phyloP scores from a whole-genome alignment of 1,284 basidiomycete species.

The Moniliella sp. region DNA sequence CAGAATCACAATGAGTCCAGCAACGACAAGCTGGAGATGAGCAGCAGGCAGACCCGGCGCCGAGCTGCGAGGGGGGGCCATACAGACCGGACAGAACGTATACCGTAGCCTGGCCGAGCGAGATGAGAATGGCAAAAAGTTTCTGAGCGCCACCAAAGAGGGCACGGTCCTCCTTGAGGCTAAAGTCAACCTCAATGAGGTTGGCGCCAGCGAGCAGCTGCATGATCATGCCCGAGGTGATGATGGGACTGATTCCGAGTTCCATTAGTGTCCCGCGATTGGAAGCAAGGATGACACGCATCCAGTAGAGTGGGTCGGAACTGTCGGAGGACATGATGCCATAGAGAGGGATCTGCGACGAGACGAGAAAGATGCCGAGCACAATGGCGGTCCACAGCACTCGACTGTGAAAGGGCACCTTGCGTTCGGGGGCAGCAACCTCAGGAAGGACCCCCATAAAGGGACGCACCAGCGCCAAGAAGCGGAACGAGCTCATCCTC shows the following conservation, averaged over 20 bases:
- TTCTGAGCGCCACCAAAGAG: constrained; percentile 92
- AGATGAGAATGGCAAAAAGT: constrained; percentile 87
- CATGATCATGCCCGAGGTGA: constrained; percentile 95
- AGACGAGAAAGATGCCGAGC: constrained; percentile 31
- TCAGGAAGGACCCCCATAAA: constrained; percentile 33
- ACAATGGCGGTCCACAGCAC: constrained; percentile 33
- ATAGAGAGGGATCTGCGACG: constrained; percentile 32
- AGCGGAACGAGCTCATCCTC: constrained; percentile 12
- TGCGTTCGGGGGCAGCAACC: constrained; percentile 28
- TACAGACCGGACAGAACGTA: constrained; percentile 93
- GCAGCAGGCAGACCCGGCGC: constrained; percentile 82
- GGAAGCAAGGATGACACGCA: constrained; percentile 92
- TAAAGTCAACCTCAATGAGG: constrained; percentile 89
- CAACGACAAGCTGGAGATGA: constrained; percentile 84
- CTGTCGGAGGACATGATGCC: constrained; percentile 33
- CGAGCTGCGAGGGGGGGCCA: constrained; percentile 74
- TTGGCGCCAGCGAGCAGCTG: constrained; percentile 91
- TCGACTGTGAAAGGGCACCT: constrained; percentile 28
- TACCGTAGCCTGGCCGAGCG: constrained; percentile 86
- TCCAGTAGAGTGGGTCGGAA: constrained; percentile 86
- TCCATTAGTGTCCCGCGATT: constrained; percentile 98
- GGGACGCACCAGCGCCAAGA: constrained; percentile 32
- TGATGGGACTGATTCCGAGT: constrained; percentile 86
- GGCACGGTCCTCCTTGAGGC: constrained; percentile 84
- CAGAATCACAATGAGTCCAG: constrained; percentile 85